These are phyloP conservation scores for Coemansia aciculifera DNA, from an alignment of 192 early-diverging fungal genomes.

Conservation along the genomic window DNA sequence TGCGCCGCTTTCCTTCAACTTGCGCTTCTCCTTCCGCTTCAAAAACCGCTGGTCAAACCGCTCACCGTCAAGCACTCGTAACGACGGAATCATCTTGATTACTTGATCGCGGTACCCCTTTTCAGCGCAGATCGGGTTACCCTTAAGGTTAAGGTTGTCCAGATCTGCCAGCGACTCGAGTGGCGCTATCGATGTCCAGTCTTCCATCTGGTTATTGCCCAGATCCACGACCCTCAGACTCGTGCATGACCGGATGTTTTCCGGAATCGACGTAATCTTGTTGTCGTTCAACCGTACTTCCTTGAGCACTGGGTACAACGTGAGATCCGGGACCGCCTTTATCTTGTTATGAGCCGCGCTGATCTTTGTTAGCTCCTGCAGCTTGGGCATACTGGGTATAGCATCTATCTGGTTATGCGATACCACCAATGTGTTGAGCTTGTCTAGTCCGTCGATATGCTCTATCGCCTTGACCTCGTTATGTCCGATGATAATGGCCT, in stretches of 20 bases:
- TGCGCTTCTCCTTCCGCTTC: conserved; percentile 25
- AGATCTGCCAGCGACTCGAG: conserved; percentile 12
- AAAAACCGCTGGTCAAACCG: conserved; percentile 24
- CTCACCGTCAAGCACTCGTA: conserved; percentile 24
- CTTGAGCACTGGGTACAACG: conserved; percentile 58
- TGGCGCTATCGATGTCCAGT: conserved; percentile 53
- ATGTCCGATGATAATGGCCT: conserved; percentile 78
- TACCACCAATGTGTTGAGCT: conserved; percentile 77
- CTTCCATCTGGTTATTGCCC: conserved; percentile 65
- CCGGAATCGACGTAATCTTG: conserved; percentile 63
- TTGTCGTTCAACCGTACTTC: conserved; percentile 80
- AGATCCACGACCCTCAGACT: conserved; percentile 73
- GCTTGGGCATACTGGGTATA: conserved; percentile 57
- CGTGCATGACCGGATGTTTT: conserved; percentile 55
- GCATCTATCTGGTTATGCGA: conserved; percentile 73
- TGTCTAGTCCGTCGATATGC: conserved; percentile 57
- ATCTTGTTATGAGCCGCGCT: conserved; percentile 75
- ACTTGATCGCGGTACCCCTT: conserved; percentile 17
- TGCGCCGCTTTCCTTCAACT: conserved; percentile 4
- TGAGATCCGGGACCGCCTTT: conserved; percentile 66
- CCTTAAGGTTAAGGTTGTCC: conserved; percentile 28
- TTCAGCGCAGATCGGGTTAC: conserved; percentile 25
- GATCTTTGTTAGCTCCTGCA: conserved; percentile 72
- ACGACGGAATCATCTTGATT: conserved; percentile 12
- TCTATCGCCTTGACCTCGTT: conserved; percentile 71